Evolutionary conservation across 2,329 filamentous ascomycete species (phyloP).

Genomic region (Arachnomyces sp.): DNA sequence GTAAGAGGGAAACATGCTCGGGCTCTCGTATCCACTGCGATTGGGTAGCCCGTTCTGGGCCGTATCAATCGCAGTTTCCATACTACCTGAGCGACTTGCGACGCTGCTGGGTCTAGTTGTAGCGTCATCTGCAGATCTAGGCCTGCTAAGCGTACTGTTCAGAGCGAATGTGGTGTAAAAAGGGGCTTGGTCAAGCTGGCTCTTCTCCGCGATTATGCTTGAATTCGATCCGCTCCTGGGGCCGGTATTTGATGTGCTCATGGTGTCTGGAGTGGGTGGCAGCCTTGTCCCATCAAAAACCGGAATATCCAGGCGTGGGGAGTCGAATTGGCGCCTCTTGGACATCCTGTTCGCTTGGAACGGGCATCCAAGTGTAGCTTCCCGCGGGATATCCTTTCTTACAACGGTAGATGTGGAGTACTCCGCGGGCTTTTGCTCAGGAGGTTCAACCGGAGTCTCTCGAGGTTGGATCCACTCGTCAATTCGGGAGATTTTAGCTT

Average conservation of each 20-base stretch:
- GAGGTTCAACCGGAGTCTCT: slow-evolving; percentile 12
- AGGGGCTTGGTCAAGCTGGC: slow-evolving; percentile 14
- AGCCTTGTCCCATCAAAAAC: slow-evolving; percentile 28
- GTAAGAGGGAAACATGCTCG: slow-evolving; percentile 24
- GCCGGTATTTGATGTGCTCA: slow-evolving; percentile 31
- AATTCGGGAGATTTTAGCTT: slow-evolving; percentile 20
- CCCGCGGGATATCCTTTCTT: too few species aligned
- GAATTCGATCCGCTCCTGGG: slow-evolving; percentile 26
- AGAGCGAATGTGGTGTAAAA: slow-evolving; percentile 12
- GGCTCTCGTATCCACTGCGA: slow-evolving; percentile 17
- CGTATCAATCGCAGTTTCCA: slow-evolving; percentile 25
- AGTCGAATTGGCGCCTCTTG: slow-evolving; percentile 13
- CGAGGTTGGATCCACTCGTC: slow-evolving; percentile 26
- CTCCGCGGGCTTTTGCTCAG: slow-evolving; percentile 13
- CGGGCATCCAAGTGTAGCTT: slow-evolving; percentile 16
- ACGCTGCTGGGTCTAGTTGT: slow-evolving; percentile 24
- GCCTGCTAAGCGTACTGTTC: slow-evolving; percentile 19
- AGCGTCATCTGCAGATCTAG: slow-evolving; percentile 28
- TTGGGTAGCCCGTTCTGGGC: slow-evolving; percentile 18
- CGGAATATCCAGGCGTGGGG: slow-evolving; percentile 21
- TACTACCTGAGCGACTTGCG: slow-evolving; percentile 21
- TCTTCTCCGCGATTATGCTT: slow-evolving; percentile 25
- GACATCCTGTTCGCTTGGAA: slow-evolving; percentile 17
- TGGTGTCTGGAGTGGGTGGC: slow-evolving; percentile 36
- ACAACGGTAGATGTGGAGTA: background rate